Evolutionary conservation across 1,139 yeast genomes (phyloP), one percentile per base, ranked within the genome.

Genomic region (Debaryomyces singareniensis): DNA sequence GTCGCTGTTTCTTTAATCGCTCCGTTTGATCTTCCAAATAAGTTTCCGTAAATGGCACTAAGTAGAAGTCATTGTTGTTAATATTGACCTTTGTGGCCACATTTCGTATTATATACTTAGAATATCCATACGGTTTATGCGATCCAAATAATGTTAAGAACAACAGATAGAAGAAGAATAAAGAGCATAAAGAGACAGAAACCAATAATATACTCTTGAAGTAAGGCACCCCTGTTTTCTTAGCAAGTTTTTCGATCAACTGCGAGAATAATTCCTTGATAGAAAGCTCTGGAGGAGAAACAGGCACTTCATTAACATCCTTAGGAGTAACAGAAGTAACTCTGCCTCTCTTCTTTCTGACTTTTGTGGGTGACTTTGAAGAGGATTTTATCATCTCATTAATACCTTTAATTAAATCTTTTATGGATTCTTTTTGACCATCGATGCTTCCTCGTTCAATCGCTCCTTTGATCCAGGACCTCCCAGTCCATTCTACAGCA

Each of bases 361-460:
- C 35, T n/a, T 38, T 32, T 23, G 35, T 35, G 24, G 31, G 33
- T 5, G 36, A 31, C 5, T 37, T 36, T 1, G 40, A 47, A 2
- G 49, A 48, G 9, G 42, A 29, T 10, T 41, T 41, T 15, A 79
- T 53, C 11, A 70, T 57, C 4, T 61, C 63, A 41, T 71, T 75
- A 25, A 89, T 43, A 31, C 77, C 81, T n/a, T 66, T 70, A 5
- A 75, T 58, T 49, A 87, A 49, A 2, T 70, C 59, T 34, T 70
- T 73, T 59, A 82, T 71, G 12, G 83, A 72, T 13, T 77, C 79
- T 44, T 75, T 75, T 53, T 93, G 98, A 0, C 98, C 99, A 33
- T 85, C 94, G 32, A 82, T 74, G 11, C 95, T 75, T 5, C 96
- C 96, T 48, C 80, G 87, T 51, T 93, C 98, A 43, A 93, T 78